These are phyloP conservation scores for Tuber borchii DNA, from an alignment of 495 filamentous ascomycete species.

Conservation along the genomic window DNA sequence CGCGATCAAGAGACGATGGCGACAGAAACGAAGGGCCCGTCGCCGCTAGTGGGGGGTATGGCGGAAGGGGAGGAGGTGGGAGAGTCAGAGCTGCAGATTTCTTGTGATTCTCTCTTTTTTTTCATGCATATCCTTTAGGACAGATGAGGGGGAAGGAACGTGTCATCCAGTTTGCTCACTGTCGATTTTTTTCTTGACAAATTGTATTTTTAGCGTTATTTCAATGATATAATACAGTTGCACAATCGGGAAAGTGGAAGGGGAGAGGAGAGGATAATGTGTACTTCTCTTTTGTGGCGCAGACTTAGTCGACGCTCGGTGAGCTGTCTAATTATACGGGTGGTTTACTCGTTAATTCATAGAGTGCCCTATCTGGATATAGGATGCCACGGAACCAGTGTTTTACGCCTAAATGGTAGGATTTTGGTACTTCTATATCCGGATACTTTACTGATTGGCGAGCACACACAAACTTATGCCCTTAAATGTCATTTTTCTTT, in stretches of 20 bases:
- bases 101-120: conserved; percentile 15
- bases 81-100: conserved; percentile 38
- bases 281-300: background rate
- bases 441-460: too few species aligned
- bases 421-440: too few species aligned
- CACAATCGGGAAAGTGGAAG: background rate
- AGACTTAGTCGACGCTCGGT: background rate
- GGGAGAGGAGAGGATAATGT: background rate
- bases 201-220: background rate
- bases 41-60: conserved; percentile 7
- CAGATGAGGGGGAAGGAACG: background rate
- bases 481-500: too few species aligned
- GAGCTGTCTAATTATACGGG: too few species aligned
- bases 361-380: too few species aligned
- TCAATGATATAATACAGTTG: background rate
- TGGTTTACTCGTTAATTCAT: too few species aligned
- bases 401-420: too few species aligned
- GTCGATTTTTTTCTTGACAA: background rate
- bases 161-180: background rate
- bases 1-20: conserved; percentile 8
- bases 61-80: conserved; percentile 14
- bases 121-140: background rate
- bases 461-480: too few species aligned
- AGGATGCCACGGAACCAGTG: too few species aligned
- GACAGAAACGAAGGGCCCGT: conserved; percentile 20